Evolutionary conservation across 169 alveolate species (phyloP).

Genomic region (Eimeria sp.): DNA sequence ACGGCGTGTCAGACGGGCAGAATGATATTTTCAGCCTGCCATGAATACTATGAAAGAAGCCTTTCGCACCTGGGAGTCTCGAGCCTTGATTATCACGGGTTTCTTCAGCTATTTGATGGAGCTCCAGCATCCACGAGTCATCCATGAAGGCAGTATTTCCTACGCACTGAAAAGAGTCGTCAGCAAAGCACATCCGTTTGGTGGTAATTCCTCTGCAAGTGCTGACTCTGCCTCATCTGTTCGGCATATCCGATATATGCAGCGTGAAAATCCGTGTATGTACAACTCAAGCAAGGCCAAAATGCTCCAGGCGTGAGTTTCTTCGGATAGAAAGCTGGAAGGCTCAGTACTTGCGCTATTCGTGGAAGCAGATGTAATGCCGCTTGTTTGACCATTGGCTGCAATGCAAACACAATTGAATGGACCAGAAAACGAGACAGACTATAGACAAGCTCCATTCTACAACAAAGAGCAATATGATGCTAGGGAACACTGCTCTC

Average conservation of each 20-base stretch:
- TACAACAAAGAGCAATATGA: not conserved
- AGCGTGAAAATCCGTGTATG: not conserved
- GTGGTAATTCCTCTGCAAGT: not conserved
- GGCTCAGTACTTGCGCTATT: conserved; percentile 25
- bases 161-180: conserved; percentile 26
- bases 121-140: conserved; percentile 72
- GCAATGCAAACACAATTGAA: not conserved
- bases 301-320: not conserved
- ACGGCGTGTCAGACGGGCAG: not conserved
- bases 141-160: conserved; percentile 43
- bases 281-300: conserved; percentile 13
- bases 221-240: not conserved
- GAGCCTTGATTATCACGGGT: conserved; percentile 24
- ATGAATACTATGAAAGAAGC: not conserved
- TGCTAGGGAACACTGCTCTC: not conserved
- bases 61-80: conserved; percentile 37
- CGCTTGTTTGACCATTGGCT: conserved; percentile 76
- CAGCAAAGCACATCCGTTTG: not conserved
- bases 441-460: not conserved
- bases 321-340: not conserved
- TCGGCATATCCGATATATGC: not conserved
- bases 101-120: conserved; percentile 48
- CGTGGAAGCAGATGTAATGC: conserved; percentile 61
- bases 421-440: not conserved
- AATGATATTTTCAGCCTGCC: not conserved